Evolutionary conservation across 192 early-diverging fungal genomes (phyloP).

Genomic region (Chytriomyces hyalinus): DNA sequence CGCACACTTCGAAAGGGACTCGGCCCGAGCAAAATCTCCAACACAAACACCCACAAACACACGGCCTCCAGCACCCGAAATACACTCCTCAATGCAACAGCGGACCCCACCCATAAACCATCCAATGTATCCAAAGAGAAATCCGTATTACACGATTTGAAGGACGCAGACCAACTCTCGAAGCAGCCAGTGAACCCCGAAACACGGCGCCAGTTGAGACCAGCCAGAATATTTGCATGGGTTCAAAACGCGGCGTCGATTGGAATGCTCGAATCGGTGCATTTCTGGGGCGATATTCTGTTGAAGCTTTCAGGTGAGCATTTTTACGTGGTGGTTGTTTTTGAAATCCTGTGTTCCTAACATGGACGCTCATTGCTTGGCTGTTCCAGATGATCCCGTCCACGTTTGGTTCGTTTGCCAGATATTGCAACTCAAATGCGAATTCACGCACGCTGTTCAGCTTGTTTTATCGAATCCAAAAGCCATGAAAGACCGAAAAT

Average conservation of each 20-base stretch:
- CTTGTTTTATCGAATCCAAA: neutral
- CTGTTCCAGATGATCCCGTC: neutral
- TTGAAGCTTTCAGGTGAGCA: neutral
- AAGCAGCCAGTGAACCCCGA: neutral
- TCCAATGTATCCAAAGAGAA: neutral
- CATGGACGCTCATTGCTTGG: neutral
- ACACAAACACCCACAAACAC: neutral
- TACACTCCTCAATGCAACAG: neutral
- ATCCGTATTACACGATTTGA: neutral
- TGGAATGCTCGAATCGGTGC: neutral
- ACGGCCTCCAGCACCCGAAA: neutral
- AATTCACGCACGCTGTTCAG: neutral
- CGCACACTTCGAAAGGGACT: neutral
- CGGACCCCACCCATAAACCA: neutral
- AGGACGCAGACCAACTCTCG: neutral
- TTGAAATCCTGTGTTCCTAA: neutral
- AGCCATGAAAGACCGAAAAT: neutral
- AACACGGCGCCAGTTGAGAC: neutral
- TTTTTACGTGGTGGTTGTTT: neutral
- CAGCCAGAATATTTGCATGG: neutral
- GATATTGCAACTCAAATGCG: neutral
- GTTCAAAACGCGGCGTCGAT: neutral
- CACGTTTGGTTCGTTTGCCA: neutral
- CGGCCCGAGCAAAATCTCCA: neutral
- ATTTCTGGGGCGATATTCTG: neutral